phyloP scores from a whole-genome alignment of 208 protist genomes.

The Leishmania guyanensis region DNA sequence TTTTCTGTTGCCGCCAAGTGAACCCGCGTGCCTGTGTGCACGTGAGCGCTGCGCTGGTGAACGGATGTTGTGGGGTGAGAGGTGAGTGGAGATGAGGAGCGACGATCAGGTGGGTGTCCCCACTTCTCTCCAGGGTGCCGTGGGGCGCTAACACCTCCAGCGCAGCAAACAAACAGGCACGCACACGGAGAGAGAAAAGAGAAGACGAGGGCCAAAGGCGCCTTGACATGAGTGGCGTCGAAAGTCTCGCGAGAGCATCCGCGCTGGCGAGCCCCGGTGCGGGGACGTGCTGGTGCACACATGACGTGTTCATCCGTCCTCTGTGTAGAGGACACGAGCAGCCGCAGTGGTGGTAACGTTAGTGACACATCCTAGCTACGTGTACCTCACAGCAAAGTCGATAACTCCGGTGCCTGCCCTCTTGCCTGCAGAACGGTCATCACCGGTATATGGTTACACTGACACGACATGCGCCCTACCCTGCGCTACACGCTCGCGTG shows the following conservation, averaged over 20 bases:
- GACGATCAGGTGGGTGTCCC: not conserved
- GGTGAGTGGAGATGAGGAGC: not conserved
- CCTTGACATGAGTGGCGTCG: not conserved
- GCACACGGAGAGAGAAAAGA: not conserved
- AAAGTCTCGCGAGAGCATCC: not conserved
- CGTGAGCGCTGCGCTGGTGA: not conserved
- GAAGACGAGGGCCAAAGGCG: not conserved
- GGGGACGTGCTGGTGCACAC: not conserved
- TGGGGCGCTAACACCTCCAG: not conserved
- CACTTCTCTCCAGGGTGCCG: not conserved
- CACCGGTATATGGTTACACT: not conserved
- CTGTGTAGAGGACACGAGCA: not conserved
- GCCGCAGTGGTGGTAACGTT: not conserved
- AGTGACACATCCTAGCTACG: not conserved
- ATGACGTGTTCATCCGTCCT: not conserved
- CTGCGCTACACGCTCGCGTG: not conserved
- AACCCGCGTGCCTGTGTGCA: not conserved
- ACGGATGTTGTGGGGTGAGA: not conserved
- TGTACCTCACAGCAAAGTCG: not conserved
- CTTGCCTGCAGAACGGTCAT: not conserved
- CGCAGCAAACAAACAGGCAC: not conserved
- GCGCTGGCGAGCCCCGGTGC: not conserved
- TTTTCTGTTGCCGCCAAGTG: not conserved
- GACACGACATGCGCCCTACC: not conserved
- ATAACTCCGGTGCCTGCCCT: not conserved